Evolutionary conservation across 805 yeast species (phyloP).

Genomic region (Candida anglica): DNA sequence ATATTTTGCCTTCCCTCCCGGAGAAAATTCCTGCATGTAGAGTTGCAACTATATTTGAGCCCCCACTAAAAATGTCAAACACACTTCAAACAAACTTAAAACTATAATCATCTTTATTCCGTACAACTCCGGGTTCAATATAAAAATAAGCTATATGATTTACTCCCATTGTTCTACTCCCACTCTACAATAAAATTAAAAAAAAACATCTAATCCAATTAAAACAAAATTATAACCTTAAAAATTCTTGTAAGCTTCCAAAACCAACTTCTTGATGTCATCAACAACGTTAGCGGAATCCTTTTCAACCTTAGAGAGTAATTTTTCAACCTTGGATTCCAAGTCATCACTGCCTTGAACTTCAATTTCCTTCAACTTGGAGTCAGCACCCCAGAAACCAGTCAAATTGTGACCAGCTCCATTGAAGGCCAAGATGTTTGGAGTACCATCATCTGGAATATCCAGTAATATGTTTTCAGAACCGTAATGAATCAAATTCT

Average conservation of each 20-base stretch:
- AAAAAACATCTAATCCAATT: slow-evolving; percentile 1
- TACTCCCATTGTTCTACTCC: no score
- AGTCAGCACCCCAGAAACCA: slow-evolving; percentile 57
- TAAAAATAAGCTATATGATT: no score
- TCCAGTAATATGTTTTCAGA: slow-evolving; percentile 57
- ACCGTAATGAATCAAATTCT: slow-evolving; percentile 66
- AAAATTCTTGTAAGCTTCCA: slow-evolving; percentile 16
- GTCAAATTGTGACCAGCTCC: slow-evolving; percentile 76
- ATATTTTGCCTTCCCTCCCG: no score
- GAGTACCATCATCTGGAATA: slow-evolving; percentile 64
- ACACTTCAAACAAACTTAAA: no score
- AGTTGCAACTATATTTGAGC: no score
- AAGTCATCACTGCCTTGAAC: slow-evolving; percentile 2
- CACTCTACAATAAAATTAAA: no score
- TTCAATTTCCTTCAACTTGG: slow-evolving; percentile 5
- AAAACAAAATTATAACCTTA: slow-evolving; percentile 1
- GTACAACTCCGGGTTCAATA: no score
- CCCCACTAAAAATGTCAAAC: no score
- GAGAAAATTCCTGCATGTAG: no score
- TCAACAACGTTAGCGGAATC: slow-evolving; percentile 15
- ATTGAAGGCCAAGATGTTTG: slow-evolving; percentile 72
- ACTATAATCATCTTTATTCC: no score
- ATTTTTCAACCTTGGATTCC: slow-evolving; percentile 16
- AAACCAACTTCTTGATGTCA: slow-evolving; percentile 23
- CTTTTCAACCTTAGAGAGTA: slow-evolving; percentile 13